A percentile compares a stretch with the other conserved stretches of the same genome.
Conservation (phyloP, 208 protist genomes). For the Trypanosoma platydactyli region DNA sequence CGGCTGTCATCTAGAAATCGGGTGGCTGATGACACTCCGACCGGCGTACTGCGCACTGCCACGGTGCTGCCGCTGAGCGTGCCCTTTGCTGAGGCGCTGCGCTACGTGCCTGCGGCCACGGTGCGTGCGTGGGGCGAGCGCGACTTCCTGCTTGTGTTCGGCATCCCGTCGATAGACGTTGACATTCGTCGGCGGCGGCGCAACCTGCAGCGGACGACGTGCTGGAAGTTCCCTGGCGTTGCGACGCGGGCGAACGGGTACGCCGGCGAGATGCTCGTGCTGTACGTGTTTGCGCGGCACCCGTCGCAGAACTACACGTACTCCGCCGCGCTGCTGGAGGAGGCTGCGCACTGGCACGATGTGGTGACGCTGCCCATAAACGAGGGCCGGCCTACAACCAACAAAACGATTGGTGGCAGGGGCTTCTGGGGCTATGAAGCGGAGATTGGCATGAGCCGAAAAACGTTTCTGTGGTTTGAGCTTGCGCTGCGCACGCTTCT, state of each 20-base stretch:
- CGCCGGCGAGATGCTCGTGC: conserved; percentile 19
- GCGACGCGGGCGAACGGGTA: conserved; percentile 33
- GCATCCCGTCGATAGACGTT: conserved; percentile 48
- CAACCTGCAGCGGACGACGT: conserved; percentile 6
- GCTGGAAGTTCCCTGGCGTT: conserved; percentile 38
- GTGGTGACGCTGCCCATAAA: conserved; percentile 37
- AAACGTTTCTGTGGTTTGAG: too few species aligned
- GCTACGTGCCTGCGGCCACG: not conserved
- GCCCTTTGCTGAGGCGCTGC: too few species aligned
- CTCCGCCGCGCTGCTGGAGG: conserved; percentile 25
- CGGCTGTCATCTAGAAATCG: too few species aligned
- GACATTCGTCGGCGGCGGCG: not conserved
- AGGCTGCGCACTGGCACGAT: too few species aligned
- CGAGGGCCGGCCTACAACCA: conserved; percentile 2
- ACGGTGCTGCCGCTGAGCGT: too few species aligned
- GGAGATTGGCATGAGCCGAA: not conserved
- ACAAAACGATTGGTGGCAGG: too few species aligned
- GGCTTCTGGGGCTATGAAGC: too few species aligned
- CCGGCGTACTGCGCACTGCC: too few species aligned
- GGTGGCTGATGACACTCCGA: too few species aligned
- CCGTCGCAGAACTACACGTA: conserved; percentile 11
- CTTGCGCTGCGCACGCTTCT: too few species aligned
- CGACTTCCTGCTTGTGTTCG: conserved; percentile 32
- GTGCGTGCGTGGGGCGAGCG: not conserved
- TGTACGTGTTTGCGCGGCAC: conserved; percentile 18